These are phyloP conservation scores for Ophiocordyceps camponoti-floridani DNA, from an alignment of 2,329 filamentous ascomycete genomes.

Conservation along the genomic window DNA sequence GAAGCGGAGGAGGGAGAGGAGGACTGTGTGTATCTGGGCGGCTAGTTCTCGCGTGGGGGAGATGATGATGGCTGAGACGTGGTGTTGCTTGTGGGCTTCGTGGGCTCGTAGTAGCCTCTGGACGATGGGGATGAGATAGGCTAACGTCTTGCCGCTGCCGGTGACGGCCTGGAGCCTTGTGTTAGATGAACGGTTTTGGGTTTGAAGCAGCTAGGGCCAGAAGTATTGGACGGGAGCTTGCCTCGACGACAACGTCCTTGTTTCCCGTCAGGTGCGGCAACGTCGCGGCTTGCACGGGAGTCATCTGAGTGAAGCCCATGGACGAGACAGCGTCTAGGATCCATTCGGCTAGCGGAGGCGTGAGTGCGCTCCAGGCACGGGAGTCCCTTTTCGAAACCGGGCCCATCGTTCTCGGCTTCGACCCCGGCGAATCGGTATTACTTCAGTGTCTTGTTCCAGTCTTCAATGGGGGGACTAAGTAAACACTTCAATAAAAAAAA, in stretches of 20 bases:
- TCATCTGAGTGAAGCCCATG: slow-evolving; percentile 79
- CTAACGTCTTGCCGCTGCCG: slow-evolving; percentile 76
- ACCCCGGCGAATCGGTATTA: too few species aligned
- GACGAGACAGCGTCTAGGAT: slow-evolving; percentile 65
- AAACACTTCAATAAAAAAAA: too few species aligned
- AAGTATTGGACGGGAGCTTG: slow-evolving; percentile 10
- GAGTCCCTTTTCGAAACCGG: slow-evolving; percentile 22
- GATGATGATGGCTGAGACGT: slow-evolving; percentile 80
- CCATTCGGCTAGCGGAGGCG: slow-evolving; percentile 40
- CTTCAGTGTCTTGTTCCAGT: too few species aligned
- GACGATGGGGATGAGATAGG: slow-evolving; percentile 69
- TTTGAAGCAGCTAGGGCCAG: background rate
- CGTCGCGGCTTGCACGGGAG: slow-evolving; percentile 84
- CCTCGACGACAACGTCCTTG: slow-evolving; percentile 84
- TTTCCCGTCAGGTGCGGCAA: slow-evolving; percentile 78
- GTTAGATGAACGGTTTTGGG: background rate
- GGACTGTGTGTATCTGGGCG: slow-evolving; percentile 71
- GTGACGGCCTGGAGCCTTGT: slow-evolving; percentile 48
- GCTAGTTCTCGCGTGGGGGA: slow-evolving; percentile 84
- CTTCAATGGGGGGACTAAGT: too few species aligned
- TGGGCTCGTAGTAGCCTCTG: slow-evolving; percentile 58
- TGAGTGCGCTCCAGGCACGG: slow-evolving; percentile 24
- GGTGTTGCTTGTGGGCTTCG: slow-evolving; percentile 72
- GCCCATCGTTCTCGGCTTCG: background rate
- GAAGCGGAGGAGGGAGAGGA: slow-evolving; percentile 62